phyloP scores from a whole-genome alignment of 2,329 filamentous ascomycete genomes.

The Neofusicoccum kwambonambiense region DNA sequence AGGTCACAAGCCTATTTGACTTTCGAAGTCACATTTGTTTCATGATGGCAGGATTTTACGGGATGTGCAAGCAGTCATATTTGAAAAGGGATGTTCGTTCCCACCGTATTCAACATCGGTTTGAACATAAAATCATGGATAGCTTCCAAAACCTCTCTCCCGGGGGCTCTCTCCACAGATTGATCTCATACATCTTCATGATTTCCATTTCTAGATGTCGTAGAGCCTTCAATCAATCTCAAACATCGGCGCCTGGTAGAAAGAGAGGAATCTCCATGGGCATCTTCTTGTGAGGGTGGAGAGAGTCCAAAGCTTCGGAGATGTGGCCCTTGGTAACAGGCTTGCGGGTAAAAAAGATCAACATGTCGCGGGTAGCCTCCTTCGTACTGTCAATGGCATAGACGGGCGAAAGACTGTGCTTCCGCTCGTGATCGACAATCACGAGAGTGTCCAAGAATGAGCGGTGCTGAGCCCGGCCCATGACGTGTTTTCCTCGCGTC shows the following conservation, averaged over 20 bases:
- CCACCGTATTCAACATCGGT: not conserved
- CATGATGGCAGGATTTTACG: not conserved
- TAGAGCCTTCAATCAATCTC: not conserved
- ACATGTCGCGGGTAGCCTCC: conserved; percentile 31
- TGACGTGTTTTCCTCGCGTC: conserved; percentile 24
- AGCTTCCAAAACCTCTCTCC: not conserved
- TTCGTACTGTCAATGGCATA: conserved; percentile 24
- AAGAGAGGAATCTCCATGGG: conserved; percentile 10
- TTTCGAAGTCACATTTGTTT: not conserved
- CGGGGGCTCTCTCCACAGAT: too few relatives aligned
- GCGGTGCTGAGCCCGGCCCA: conserved; percentile 27
- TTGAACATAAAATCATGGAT: not conserved
- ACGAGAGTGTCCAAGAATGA: conserved; percentile 30
- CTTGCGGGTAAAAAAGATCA: conserved; percentile 32
- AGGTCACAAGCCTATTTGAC: too few relatives aligned
- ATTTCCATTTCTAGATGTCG: not conserved
- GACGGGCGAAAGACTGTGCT: conserved; percentile 30
- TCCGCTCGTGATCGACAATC: conserved; percentile 29
- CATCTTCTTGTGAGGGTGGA: conserved; percentile 25
- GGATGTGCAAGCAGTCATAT: not conserved
- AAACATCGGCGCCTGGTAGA: not conserved
- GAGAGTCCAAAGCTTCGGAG: conserved; percentile 27
- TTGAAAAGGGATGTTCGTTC: not conserved
- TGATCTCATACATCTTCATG: not conserved
- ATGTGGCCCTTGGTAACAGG: conserved; percentile 26